These are phyloP conservation scores for Ochetophila trinervis DNA, from an alignment of 306 rosid species.

Conservation along the genomic window DNA sequence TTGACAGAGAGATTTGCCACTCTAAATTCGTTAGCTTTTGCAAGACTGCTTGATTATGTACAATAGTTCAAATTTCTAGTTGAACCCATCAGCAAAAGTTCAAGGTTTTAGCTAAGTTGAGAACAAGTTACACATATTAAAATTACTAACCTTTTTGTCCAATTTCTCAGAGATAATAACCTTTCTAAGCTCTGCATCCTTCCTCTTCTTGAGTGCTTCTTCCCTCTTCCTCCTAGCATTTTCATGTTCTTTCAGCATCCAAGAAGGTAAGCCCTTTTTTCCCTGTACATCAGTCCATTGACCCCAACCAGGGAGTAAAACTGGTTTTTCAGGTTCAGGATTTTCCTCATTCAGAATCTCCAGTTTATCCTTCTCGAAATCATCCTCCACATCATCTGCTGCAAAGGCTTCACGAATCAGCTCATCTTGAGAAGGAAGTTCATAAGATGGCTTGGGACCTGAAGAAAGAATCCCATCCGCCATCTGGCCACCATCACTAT, in stretches of 20 bases:
- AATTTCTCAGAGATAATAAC: slow-evolving; percentile 85
- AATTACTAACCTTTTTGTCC: slow-evolving; percentile 71
- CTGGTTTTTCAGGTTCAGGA: slow-evolving; percentile 90
- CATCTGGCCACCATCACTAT: slow-evolving; percentile 64
- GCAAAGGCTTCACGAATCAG: slow-evolving; percentile 84
- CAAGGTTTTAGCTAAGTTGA: not conserved
- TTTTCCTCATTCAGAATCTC: slow-evolving; percentile 69
- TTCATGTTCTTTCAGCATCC: slow-evolving; percentile 79
- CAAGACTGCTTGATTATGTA: not conserved
- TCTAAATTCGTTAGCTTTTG: not conserved
- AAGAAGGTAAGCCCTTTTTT: slow-evolving; percentile 79
- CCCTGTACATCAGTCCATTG: slow-evolving; percentile 84
- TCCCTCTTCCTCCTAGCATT: slow-evolving; percentile 63
- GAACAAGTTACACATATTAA: not conserved
- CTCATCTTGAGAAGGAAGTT: slow-evolving; percentile 92
- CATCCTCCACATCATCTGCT: slow-evolving; percentile 83
- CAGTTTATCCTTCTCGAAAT: slow-evolving; percentile 70
- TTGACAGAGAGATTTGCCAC: too few species aligned
- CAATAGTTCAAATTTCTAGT: not conserved
- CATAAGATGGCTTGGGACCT: slow-evolving; percentile 54
- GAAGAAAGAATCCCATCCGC: slow-evolving; percentile 68
- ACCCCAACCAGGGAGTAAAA: slow-evolving; percentile 92
- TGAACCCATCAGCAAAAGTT: not conserved
- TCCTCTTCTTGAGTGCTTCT: slow-evolving; percentile 68
- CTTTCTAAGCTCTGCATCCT: slow-evolving; percentile 73